Percentiles rank a stretch among this genome's conserved stretches.
Conservation (phyloP, 139 green algal species). For the Helicosporidium sp. region DNA sequence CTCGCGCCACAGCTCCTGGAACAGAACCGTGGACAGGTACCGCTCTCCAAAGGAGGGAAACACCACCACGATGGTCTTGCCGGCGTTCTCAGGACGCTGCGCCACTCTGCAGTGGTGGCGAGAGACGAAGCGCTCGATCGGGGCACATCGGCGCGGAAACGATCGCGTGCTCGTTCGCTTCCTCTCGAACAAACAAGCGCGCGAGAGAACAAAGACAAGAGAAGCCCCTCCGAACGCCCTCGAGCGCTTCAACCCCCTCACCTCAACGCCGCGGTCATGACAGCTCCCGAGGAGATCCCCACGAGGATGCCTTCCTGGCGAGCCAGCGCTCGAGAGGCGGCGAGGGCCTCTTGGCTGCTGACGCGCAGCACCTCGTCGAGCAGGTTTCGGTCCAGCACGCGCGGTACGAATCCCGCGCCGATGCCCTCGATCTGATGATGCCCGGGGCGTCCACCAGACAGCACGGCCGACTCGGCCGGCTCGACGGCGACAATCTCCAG, state of each 20-base stretch:
- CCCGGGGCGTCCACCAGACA: constrained; percentile 75
- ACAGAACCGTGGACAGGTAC: constrained; percentile 83
- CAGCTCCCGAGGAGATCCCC: constrained; percentile 78
- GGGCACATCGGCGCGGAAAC: no score
- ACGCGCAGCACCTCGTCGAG: constrained; percentile 76
- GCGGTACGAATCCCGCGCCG: constrained; percentile 75
- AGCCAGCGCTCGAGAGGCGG: constrained; percentile 67
- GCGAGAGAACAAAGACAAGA: no score
- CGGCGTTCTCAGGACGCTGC: constrained; percentile 65
- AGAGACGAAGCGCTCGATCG: no score
- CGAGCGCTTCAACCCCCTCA: constrained; percentile 9
- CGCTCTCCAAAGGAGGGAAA: constrained; percentile 85
- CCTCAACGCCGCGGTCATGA: constrained; percentile 46
- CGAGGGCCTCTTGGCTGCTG: constrained; percentile 58
- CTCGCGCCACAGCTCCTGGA: constrained; percentile 45
- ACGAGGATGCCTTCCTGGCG: constrained; percentile 78
- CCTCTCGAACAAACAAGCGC: no score
- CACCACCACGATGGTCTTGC: constrained; percentile 76
- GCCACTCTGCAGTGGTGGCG: constrained; percentile 20
- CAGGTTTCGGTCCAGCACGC: constrained; percentile 67
- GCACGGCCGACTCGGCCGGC: constrained; percentile 72
- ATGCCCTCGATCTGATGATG: constrained; percentile 80
- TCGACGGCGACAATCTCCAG: constrained; percentile 86
- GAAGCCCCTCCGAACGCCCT: no score
- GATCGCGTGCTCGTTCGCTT: no score